Percentiles rank a stretch among this genome's conserved stretches.
phyloP scores from a whole-genome alignment of 352 stramenopile genomes.

The Pseudoperonospora humuli region DNA sequence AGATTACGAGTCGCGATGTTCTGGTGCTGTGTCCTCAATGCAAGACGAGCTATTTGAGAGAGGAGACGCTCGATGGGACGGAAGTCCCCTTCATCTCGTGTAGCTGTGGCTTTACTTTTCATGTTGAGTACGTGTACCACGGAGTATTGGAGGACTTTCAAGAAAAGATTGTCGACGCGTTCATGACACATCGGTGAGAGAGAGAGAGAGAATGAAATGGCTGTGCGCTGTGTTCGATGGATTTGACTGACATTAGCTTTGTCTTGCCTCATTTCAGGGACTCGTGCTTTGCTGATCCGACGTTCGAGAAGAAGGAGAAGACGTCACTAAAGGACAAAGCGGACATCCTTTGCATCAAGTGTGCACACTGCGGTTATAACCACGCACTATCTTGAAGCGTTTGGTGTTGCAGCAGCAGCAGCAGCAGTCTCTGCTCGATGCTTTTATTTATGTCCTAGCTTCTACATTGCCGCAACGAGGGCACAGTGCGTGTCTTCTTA shows the following conservation, averaged over 20 bases:
- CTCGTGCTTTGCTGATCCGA: constrained; percentile 38
- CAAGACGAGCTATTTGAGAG: constrained; percentile 30
- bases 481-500: neutral
- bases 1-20: neutral
- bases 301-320: constrained; percentile 42
- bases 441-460: constrained; percentile 26
- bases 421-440: neutral
- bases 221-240: neutral
- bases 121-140: constrained; percentile 38
- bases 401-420: neutral
- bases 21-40: constrained; percentile 39
- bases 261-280: constrained; percentile 23
- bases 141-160: constrained; percentile 54
- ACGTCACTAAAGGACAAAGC: constrained; percentile 5
- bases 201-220: too few species aligned
- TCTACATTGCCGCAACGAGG: neutral
- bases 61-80: constrained; percentile 6
- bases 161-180: constrained; percentile 45
- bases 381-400: constrained; percentile 18
- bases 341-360: constrained; percentile 36
- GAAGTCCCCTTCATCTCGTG: constrained; percentile 29
- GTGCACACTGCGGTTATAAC: constrained; percentile 29
- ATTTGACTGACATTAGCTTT: neutral
- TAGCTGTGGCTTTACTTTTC: constrained; percentile 45
- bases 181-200: constrained; percentile 47